Evolutionary conservation across 1,139 yeast species (phyloP), one percentile per base, ranked within the genome.

Genomic region (Pichia norvegensis): DNA sequence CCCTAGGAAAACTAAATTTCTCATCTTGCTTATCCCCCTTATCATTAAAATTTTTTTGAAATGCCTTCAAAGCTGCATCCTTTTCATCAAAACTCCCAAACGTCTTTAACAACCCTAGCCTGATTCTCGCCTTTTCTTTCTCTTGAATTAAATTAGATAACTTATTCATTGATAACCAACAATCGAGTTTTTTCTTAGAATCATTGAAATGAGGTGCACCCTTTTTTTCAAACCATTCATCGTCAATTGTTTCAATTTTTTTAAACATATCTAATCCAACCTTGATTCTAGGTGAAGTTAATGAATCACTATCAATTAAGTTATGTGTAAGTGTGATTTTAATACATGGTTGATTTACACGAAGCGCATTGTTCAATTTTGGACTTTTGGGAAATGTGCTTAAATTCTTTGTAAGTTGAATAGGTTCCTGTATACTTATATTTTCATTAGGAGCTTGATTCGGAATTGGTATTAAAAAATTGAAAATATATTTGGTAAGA

Each of bases 381-480:
- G 21, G n/a, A 7, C 39, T n/a, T 27, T 43, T 42, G 1, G 52
- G 52, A 35, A 42, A 48, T 14, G 36, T 41, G n/a, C 22, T 21
- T 17, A 52, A 4, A 41, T 45, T 40, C 47, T 41, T 21, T 23
- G 14, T 17, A 3, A 44, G 2, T 43, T 47, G 17, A 46, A 43
- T 48, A 7, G 51, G 51, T 33, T 46, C 49, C n/a, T 38, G 45
- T 16, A 45, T 40, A 14, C 46, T 42, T 11, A 51, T 46, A 41
- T 45, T 41, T 17, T 47, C 47, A 27, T 48, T 47, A 13, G 54
- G 52, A 22, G 46, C 20, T 33, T 53, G 53, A 8, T 47, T 43
- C 2, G 61, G 61, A 23, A 57, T 49, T 6, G 63, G 62, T 9
- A 60, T 33, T 27, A 52, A 54, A 16, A 60, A 54, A 33, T 50